Percentiles rank a stretch among this genome's conserved stretches.
These are phyloP conservation scores for Saccharomycopsis hybrid DNA, from an alignment of 1,139 yeast genomes.

Conservation along the genomic window DNA sequence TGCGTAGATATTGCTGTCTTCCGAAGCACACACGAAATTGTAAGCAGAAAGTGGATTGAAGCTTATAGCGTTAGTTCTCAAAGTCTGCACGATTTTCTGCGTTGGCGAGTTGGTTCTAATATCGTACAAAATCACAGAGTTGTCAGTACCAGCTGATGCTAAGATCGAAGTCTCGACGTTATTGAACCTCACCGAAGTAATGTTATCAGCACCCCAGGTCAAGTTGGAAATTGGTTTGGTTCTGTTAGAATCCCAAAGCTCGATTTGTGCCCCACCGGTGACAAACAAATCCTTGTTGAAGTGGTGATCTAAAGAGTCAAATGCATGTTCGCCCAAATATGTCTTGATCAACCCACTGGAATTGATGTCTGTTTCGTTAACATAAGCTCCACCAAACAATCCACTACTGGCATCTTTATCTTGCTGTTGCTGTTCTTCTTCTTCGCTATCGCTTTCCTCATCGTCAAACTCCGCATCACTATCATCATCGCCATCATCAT, in stretches of 20 bases:
- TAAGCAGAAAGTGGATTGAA: constrained; percentile 99
- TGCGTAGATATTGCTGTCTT: constrained; percentile 89
- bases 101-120: constrained; percentile 88
- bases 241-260: constrained; percentile 83
- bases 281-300: constrained; percentile 67
- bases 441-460: constrained; percentile 24
- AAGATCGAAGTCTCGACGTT: constrained; percentile 83
- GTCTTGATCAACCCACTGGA: constrained; percentile 59
- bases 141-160: constrained; percentile 90
- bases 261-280: constrained; percentile 86
- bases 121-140: constrained; percentile 86
- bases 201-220: constrained; percentile 95
- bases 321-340: constrained; percentile 76
- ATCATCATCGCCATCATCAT: constrained; percentile 14
- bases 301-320: constrained; percentile 84
- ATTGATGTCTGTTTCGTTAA: constrained; percentile 30
- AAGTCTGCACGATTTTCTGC: constrained; percentile 76
- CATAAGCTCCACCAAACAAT: not conserved
- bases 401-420: not conserved
- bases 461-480: constrained; percentile 27
- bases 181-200: constrained; percentile 77
- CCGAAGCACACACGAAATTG: constrained; percentile 85
- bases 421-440: constrained; percentile 5
- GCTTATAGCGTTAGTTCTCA: constrained; percentile 79
- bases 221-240: constrained; percentile 70